Evolutionary conservation across 139 green algal species (phyloP).

Genomic region (Chlamydomonas sp.): DNA sequence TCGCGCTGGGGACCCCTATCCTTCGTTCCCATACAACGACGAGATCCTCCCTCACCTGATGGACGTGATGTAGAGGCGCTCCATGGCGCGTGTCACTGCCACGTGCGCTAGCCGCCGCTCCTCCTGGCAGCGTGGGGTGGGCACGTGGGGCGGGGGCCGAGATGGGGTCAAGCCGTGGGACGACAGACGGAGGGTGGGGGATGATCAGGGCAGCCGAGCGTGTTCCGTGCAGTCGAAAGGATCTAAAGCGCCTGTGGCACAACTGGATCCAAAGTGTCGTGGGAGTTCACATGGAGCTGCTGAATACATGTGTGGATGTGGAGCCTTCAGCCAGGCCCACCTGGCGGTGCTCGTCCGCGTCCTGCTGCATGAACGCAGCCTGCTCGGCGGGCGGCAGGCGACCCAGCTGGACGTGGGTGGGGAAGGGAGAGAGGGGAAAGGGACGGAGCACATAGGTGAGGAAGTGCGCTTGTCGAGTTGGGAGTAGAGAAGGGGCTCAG

Average conservation of each 20-base stretch:
- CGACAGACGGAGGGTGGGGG: too few relatives aligned
- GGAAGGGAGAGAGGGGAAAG: too few relatives aligned
- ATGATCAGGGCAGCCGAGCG: too few relatives aligned
- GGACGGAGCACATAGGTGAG: too few relatives aligned
- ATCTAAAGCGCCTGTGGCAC: too few relatives aligned
- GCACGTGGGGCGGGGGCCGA: background rate
- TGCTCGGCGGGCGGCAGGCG: background rate
- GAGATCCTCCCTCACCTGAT: background rate
- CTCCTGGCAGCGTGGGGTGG: background rate
- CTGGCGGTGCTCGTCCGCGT: background rate
- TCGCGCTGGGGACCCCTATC: background rate
- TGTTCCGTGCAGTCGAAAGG: too few relatives aligned
- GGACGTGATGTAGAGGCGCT: constrained; percentile 11
- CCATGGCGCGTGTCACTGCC: constrained; percentile 22
- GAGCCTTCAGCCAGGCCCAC: background rate
- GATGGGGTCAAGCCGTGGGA: background rate
- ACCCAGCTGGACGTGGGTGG: background rate
- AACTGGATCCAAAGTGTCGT: too few relatives aligned
- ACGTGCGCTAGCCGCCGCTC: constrained; percentile 29
- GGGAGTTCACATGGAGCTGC: too few relatives aligned
- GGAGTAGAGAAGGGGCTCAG: too few relatives aligned
- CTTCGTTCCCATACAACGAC: background rate
- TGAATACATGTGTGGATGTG: too few relatives aligned
- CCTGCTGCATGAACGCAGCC: background rate
- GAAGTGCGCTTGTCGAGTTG: too few relatives aligned